Percentiles rank a stretch among this genome's conserved stretches.
Evolutionary conservation across 225 moss, liverwort and hornwort species (phyloP).

Genomic region (Physcomitrium patens): DNA sequence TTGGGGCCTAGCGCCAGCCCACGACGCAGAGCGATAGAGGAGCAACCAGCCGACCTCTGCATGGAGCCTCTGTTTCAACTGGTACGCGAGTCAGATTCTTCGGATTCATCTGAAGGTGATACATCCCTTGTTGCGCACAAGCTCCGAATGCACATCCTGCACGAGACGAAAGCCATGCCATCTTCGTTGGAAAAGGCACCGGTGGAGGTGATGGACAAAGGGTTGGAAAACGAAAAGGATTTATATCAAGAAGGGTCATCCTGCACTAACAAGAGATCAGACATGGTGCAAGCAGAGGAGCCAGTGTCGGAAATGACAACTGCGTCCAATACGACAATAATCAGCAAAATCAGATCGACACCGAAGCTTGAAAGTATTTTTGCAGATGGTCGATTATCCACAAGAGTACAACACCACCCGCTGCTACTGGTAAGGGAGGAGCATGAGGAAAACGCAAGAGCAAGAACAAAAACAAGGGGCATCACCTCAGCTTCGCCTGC

Average conservation of each 20-base stretch:
- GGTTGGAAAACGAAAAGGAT: background rate
- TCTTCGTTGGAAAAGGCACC: background rate
- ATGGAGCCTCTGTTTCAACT: conserved; percentile 38
- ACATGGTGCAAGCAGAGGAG: conserved; percentile 6
- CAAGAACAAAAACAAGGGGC: background rate
- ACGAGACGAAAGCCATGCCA: conserved; percentile 3
- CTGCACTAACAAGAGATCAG: conserved; percentile 17
- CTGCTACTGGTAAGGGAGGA: conserved; percentile 49
- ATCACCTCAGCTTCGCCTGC: background rate
- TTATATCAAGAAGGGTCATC: conserved; percentile 10
- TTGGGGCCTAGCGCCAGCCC: conserved; percentile 28
- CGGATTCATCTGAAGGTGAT: conserved; percentile 29
- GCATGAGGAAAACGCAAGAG: conserved; percentile 26
- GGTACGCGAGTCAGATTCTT: conserved; percentile 31
- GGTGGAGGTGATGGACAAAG: background rate
- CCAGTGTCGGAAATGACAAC: background rate
- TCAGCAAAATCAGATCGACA: conserved; percentile 17
- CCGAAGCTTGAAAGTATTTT: conserved; percentile 34
- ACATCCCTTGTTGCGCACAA: background rate
- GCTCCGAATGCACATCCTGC: conserved; percentile 5
- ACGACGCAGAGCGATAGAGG: conserved; percentile 16
- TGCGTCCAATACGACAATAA: conserved; percentile 14
- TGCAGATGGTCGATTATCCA: conserved; percentile 33
- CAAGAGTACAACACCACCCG: conserved; percentile 49
- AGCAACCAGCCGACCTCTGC: conserved; percentile 30